Percentiles rank a stretch among this genome's conserved stretches.
These are phyloP conservation scores for Plasmodium cynomolgi DNA, from an alignment of 169 alveolate genomes.

Conservation along the genomic window DNA sequence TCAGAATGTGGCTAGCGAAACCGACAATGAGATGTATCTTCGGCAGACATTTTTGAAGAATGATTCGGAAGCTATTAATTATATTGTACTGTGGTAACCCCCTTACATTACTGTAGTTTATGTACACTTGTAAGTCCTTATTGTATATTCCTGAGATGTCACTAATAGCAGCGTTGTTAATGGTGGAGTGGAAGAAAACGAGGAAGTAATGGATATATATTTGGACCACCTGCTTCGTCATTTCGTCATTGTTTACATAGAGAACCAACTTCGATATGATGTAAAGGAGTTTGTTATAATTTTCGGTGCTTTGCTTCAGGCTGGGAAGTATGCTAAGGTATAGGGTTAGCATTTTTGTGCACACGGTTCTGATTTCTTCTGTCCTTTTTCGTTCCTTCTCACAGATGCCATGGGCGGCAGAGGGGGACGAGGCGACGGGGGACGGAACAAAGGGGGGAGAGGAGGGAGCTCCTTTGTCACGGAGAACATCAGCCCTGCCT, in stretches of 20 bases:
- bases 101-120: conserved; percentile 20
- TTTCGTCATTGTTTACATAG: conserved; percentile 53
- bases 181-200: conserved; percentile 36
- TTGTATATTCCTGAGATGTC: conserved; percentile 35
- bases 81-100: conserved; percentile 26
- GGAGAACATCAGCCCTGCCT: neutral
- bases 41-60: conserved; percentile 25
- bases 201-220: conserved; percentile 42
- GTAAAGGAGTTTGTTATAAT: conserved; percentile 40
- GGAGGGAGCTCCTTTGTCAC: neutral
- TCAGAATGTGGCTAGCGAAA: conserved; percentile 46
- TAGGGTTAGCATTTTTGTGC: conserved; percentile 28
- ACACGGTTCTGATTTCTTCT: neutral
- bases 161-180: conserved; percentile 1
- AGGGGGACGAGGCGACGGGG: neutral
- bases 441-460: neutral
- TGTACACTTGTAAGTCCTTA: conserved; percentile 10
- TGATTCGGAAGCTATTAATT: conserved; percentile 64
- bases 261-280: conserved; percentile 41
- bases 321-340: conserved; percentile 32
- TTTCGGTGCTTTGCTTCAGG: conserved; percentile 41
- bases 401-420: neutral
- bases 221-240: conserved; percentile 32
- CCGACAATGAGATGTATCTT: conserved; percentile 35
- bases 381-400: conserved; percentile 20